Base-by-base conservation (phyloP, 176 grass and related monocot genomes). In the Chloris gayana region DNA sequence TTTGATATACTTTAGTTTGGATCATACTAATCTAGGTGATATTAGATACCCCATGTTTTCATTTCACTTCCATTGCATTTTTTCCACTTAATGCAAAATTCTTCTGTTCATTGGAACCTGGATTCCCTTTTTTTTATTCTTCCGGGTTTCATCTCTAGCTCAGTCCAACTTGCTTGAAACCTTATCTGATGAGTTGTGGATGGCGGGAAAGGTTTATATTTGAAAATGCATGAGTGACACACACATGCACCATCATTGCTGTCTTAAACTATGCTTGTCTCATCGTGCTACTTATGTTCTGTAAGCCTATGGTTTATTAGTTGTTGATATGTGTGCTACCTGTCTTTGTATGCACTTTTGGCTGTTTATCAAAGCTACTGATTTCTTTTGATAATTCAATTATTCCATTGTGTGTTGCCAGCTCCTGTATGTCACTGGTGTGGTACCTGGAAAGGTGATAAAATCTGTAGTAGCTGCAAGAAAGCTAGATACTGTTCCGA, bases 381-480 rank as follows among this genome's bases (percentile, higher is more conserved):
- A 72, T 72, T 80, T 73, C 15, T 31, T 62, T 69, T 29, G 24
- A 27, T 13, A 60, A 61, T 61, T 79, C 19, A 75, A 65, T 56
- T 86, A 25, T 24, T 67, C 69, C 30, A 72, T 34, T 69, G 3
- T 74, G 53, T 25, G 75, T 84, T 84, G n/a, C 24, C 87, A 99
- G 92, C 69, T 75, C 50, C 92, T 46, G 81, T 99, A 27, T 99
- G 96, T 74, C 89, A 78, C 72, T 99, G 96, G 96, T 95, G 96
- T 82, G 92, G 88, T 72, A 99, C 92, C 64, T 99, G 96, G 96
- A 95, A 93, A 93, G 96, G 90, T 1, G 88, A 93, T 65, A 99
- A 99, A 85, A 58, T 88, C 27, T 99, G 92, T 87, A 30, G 88
- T 82, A 76, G 79, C 76, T 99, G 96, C 87, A 99, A 86, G 79